Evolutionary conservation across 2,329 filamentous ascomycete genomes (phyloP).

Genomic region (Calonectria multiphialidica): DNA sequence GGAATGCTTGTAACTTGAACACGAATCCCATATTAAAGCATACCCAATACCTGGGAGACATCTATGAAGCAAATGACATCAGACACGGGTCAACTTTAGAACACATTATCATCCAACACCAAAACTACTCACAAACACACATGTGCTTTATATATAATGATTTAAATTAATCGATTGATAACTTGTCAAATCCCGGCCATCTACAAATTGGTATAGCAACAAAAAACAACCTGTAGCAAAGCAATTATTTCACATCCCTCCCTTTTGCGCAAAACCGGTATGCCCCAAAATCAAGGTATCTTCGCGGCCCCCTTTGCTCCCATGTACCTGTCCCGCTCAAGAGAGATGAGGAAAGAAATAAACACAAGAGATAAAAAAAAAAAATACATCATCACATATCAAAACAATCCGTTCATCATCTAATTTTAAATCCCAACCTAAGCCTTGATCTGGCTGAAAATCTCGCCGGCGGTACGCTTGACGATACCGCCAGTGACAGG

Average conservation of each 20-base stretch:
- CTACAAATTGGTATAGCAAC: conserved; percentile 41
- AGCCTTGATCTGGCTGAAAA: conserved; percentile 58
- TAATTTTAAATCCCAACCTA: conserved; percentile 21
- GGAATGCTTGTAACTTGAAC: too few species aligned
- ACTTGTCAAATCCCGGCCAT: conserved; percentile 23
- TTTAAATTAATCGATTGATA: not conserved
- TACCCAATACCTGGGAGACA: too few species aligned
- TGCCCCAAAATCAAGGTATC: conserved; percentile 30
- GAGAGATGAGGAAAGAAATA: conserved; percentile 10
- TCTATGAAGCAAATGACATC: too few species aligned
- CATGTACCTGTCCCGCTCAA: conserved; percentile 21
- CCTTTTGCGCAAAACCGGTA: conserved; percentile 26
- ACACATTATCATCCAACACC: too few species aligned
- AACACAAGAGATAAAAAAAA: not conserved
- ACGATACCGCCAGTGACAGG: conserved; percentile 95
- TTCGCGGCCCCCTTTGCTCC: conserved; percentile 33
- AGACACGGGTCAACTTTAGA: too few species aligned
- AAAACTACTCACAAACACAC: too few species aligned
- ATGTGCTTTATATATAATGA: not conserved
- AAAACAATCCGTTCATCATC: conserved; percentile 3
- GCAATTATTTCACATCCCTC: conserved; percentile 18
- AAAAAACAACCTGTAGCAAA: conserved; percentile 14
- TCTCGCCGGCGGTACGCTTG: conserved; percentile 82
- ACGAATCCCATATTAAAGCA: too few species aligned
- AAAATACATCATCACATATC: conserved; percentile 11